Conservation (phyloP, 148 eudicot genomes). For the Fallopia convolvulus region DNA sequence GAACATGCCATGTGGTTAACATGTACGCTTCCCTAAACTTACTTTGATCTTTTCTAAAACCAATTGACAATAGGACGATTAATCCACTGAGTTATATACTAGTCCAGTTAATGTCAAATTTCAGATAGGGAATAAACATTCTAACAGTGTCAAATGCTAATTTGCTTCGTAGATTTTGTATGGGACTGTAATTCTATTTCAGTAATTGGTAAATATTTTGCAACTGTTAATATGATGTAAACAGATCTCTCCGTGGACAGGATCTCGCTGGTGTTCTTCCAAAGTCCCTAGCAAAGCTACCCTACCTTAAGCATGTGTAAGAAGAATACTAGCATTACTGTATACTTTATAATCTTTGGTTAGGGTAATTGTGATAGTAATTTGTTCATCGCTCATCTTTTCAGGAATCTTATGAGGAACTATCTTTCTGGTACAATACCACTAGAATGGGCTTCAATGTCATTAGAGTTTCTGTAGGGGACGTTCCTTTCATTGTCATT, state of each 20-base stretch:
- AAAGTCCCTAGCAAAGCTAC: constrained; percentile 29
- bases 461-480: constrained; percentile 27
- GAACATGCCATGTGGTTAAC: constrained; percentile 21
- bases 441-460: constrained; percentile 29
- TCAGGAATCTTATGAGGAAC: constrained; percentile 32
- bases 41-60: no score
- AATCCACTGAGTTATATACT: no score
- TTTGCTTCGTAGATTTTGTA: background rate
- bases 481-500: background rate
- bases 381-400: background rate
- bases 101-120: no score
- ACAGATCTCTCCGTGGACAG: constrained; percentile 32
- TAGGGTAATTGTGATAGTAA: background rate
- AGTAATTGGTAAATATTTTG: background rate
- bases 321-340: background rate
- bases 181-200: background rate
- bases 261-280: constrained; percentile 31
- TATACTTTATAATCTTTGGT: background rate
- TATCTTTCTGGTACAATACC: constrained; percentile 33
- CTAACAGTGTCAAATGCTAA: background rate
- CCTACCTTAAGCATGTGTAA: constrained; percentile 21
- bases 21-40: constrained; percentile 19
- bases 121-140: no score
- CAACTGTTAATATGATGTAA: background rate
- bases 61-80: no score